phyloP scores from a whole-genome alignment of 2,329 filamentous ascomycete genomes.

The Phialophora expanda region DNA sequence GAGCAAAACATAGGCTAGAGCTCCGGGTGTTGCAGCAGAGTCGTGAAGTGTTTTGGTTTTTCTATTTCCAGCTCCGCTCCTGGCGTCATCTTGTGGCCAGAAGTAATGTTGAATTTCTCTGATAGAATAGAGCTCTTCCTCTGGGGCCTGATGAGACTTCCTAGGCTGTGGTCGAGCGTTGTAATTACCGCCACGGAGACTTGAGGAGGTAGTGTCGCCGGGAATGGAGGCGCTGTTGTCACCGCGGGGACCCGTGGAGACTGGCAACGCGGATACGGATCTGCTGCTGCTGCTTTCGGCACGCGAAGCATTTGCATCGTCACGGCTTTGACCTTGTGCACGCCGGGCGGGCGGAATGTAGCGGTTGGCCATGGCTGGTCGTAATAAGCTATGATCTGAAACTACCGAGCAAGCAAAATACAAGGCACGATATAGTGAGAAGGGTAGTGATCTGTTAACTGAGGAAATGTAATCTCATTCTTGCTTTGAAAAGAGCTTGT shows the following conservation, averaged over 20 bases:
- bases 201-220: not conserved
- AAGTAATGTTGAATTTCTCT: slow-evolving; percentile 19
- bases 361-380: slow-evolving; percentile 3
- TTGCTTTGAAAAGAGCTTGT: not conserved
- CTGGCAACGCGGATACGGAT: not conserved
- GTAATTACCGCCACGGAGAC: not conserved
- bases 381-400: not conserved
- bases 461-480: not conserved
- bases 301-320: not conserved
- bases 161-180: not conserved
- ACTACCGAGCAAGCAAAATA: not conserved
- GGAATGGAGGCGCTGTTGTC: not conserved
- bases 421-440: not conserved
- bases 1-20: slow-evolving; percentile 31
- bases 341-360: slow-evolving; percentile 16
- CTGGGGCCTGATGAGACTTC: not conserved
- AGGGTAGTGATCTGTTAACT: not conserved
- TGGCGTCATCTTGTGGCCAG: slow-evolving; percentile 12
- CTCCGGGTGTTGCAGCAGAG: slow-evolving; percentile 21
- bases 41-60: slow-evolving; percentile 32
- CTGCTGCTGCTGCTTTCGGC: not conserved
- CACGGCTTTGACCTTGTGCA: not conserved
- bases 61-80: not conserved
- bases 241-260: not conserved
- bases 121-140: slow-evolving; percentile 2